phyloP scores from a whole-genome alignment of 495 filamentous ascomycete genomes.

The Choiromyces venosus region DNA sequence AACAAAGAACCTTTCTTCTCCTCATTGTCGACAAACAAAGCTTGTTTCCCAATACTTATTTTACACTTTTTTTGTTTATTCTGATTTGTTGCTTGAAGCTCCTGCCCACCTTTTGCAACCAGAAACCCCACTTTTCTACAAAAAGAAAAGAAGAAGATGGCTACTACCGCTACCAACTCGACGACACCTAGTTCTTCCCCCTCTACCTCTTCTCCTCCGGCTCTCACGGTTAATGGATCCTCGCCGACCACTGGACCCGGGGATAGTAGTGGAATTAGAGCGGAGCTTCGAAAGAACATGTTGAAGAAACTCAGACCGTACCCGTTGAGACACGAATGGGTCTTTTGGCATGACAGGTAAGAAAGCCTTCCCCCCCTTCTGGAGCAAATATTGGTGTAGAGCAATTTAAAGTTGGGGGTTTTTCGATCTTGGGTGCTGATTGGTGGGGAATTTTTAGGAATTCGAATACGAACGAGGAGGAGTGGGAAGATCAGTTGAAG shows the following conservation, averaged over 20 bases:
- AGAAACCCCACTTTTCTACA: not conserved
- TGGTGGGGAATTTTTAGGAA: slow-evolving; percentile 18
- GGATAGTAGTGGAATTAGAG: slow-evolving; percentile 30
- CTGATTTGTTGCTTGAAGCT: slow-evolving; percentile 19
- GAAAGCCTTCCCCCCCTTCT: not conserved
- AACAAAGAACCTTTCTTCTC: not conserved
- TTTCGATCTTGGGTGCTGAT: not conserved
- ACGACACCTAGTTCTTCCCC: slow-evolving; percentile 21
- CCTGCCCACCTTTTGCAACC: not conserved
- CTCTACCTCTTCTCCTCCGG: slow-evolving; percentile 23
- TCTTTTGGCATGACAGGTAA: slow-evolving; percentile 43
- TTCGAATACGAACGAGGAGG: slow-evolving; percentile 31
- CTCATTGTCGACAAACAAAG: not conserved
- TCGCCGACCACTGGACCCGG: slow-evolving; percentile 11
- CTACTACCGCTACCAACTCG: slow-evolving; percentile 23
- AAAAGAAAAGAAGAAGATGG: slow-evolving; percentile 17
- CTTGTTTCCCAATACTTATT: not conserved
- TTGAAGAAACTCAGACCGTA: slow-evolving; percentile 41
- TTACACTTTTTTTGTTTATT: slow-evolving; percentile 24
- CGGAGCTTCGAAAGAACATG: slow-evolving; percentile 41
- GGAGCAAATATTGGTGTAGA: not conserved
- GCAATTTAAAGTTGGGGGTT: not conserved
- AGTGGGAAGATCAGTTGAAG: slow-evolving; percentile 42
- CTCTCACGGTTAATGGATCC: slow-evolving; percentile 37
- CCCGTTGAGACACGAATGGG: slow-evolving; percentile 42